These are phyloP conservation scores for Catharanthus roseus DNA, from an alignment of 257 asterid species.

Conservation along the genomic window DNA sequence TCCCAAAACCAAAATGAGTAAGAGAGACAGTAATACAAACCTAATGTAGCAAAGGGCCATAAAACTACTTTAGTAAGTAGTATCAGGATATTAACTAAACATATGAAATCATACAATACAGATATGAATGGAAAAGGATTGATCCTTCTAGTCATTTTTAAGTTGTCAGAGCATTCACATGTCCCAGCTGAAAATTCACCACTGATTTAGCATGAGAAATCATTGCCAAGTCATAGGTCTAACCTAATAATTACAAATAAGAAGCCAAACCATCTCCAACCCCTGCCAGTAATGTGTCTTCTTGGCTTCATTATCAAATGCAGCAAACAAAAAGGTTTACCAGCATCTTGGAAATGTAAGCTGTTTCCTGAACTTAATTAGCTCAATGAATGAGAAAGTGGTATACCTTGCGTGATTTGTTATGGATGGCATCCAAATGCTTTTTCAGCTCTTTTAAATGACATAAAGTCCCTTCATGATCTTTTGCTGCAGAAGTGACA, in stretches of 20 bases:
- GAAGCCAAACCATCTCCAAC: neutral
- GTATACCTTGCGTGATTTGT: conserved; percentile 79
- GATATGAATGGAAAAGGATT: neutral
- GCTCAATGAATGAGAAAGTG: conserved; percentile 18
- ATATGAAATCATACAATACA: neutral
- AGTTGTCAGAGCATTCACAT: neutral
- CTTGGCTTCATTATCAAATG: neutral
- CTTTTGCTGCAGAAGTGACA: conserved; percentile 45
- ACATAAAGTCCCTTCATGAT: conserved; percentile 35
- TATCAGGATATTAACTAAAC: neutral
- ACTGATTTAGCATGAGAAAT: neutral
- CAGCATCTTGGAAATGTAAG: neutral
- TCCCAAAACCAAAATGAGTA: neutral
- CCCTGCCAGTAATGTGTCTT: neutral
- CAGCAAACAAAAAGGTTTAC: neutral
- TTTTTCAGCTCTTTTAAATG: conserved; percentile 71
- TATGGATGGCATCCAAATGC: conserved; percentile 78
- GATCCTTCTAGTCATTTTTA: neutral
- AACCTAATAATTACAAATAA: neutral
- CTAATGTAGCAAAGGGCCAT: neutral
- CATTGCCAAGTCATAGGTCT: neutral
- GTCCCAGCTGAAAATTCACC: neutral
- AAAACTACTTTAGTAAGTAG: neutral
- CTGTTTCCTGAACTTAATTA: conserved; percentile 3
- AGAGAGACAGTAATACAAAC: neutral